Evolutionary conservation across 1,284 basidiomycete genomes (phyloP).

Genomic region (Coniophora puteana): DNA sequence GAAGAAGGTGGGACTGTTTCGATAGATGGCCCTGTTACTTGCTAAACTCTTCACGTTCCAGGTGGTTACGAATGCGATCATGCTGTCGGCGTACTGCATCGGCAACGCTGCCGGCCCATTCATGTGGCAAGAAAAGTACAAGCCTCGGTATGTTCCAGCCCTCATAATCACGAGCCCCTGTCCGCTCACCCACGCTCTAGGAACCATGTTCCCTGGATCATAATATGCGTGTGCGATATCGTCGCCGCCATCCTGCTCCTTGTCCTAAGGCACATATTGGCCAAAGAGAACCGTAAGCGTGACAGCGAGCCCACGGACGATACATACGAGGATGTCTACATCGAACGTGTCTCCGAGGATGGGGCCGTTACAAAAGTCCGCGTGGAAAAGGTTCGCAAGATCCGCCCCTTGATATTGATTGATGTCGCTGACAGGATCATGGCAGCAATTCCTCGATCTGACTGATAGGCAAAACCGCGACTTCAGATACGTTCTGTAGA

Average conservation of each 20-base stretch:
- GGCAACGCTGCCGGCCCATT: conserved; percentile 57
- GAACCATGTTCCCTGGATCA: conserved; percentile 60
- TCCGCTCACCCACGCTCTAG: conserved; percentile 21
- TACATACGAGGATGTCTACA: conserved; percentile 46
- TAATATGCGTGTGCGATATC: conserved; percentile 54
- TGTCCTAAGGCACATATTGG: conserved; percentile 52
- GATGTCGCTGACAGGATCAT: neutral
- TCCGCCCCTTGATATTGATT: conserved; percentile 11
- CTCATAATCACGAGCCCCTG: no score
- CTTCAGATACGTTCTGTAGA: conserved; percentile 52
- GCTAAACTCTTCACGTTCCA: neutral
- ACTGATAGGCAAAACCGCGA: conserved; percentile 61
- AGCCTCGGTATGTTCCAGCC: conserved; percentile 42
- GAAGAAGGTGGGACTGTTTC: conserved; percentile 33
- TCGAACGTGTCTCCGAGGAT: conserved; percentile 28
- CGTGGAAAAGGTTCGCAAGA: conserved; percentile 60
- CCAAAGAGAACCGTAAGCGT: conserved; percentile 57
- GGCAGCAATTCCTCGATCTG: conserved; percentile 59
- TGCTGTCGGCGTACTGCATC: conserved; percentile 46
- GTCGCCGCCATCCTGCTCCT: conserved; percentile 48
- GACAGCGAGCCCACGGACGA: conserved; percentile 51
- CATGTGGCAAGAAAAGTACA: conserved; percentile 66
- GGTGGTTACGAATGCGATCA: conserved; percentile 38
- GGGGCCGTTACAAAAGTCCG: conserved; percentile 48
- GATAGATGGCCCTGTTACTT: neutral